phyloP scores from a whole-genome alignment of 495 filamentous ascomycete species.

The Neurospora sp. region DNA sequence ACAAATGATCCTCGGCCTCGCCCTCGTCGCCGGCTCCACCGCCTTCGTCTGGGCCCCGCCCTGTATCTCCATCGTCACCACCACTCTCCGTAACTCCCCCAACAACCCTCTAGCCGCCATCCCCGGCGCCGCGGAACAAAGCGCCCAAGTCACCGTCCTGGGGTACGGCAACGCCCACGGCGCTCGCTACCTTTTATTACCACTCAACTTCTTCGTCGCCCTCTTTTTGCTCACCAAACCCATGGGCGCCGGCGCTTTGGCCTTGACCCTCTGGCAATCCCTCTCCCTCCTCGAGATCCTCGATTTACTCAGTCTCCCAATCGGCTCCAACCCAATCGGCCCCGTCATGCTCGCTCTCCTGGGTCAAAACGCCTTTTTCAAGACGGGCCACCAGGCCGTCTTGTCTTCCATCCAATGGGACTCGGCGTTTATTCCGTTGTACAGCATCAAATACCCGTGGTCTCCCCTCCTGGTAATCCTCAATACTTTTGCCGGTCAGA shows the following conservation, averaged over 20 bases:
- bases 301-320: conserved; percentile 58
- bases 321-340: conserved; percentile 54
- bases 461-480: conserved; percentile 68
- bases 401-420: conserved; percentile 93
- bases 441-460: conserved; percentile 79
- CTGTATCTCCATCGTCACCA: conserved; percentile 51
- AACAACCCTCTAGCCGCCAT: neutral
- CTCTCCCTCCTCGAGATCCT: conserved; percentile 81
- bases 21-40: conserved; percentile 54
- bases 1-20: conserved; percentile 63
- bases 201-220: conserved; percentile 63
- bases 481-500: conserved; percentile 85
- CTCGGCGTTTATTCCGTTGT: conserved; percentile 65
- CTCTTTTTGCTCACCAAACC: conserved; percentile 83
- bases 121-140: conserved; percentile 9
- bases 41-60: conserved; percentile 69
- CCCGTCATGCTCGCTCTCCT: conserved; percentile 76
- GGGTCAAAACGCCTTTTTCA: conserved; percentile 91
- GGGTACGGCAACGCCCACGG: conserved; percentile 91
- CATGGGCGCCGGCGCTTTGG: conserved; percentile 81
- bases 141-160: conserved; percentile 60
- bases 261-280: conserved; percentile 71
- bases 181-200: conserved; percentile 78
- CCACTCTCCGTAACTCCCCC: conserved; percentile 21
- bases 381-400: conserved; percentile 90